Base-by-base conservation (phyloP, 805 yeast genomes). In the Wickerhamiella vanderwaltii region DNA sequence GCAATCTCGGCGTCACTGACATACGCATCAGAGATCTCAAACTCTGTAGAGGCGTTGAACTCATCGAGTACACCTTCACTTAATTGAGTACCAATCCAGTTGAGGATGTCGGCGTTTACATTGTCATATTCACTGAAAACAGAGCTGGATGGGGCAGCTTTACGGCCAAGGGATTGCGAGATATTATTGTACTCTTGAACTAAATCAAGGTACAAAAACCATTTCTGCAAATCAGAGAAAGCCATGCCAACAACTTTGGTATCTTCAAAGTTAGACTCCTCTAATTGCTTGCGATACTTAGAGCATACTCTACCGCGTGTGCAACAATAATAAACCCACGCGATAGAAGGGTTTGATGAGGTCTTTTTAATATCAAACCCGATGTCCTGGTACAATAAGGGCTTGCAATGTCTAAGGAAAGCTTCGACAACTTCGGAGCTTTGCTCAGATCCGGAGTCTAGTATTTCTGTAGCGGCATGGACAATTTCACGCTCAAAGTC, bases 301-400 rank as follows among this genome's bases (percentile, higher is more conserved):
- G 28, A 16, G 3, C 23, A 9, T 3, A 26, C 35, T 3, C 29
- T 12, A 9, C 26, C 26, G 9, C 31, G 31, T 15, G 25, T 28
- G 31, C 29, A 35, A 24, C 40, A 28, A 19, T 38, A 43, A 29
- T 29, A 35, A 2, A 39, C 41, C 43, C 46, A 39, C 17, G 39
- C 32, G 11, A 43, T 6, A 4, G 7, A 15, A 15, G 30, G 9
- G 39, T 15, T 25, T 9, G 12, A 4, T 4, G 30, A 24, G 4
- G 39, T 15, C 22, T 16, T 16, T 11, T 35, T 17, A 16, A 26
- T 9, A 12, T 15, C 15, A 17, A 35, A 12, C 15, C 39, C 39
- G 6, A 35, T n/a, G 15, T 35, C 39, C 7, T 16, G 29, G 9
- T 13, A 20, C 22, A 25, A 7, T 16, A 35, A 25, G 16, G 23